Evolutionary conservation across 257 asterid genomes (phyloP).

Genomic region (Rubia yunnanensis): DNA sequence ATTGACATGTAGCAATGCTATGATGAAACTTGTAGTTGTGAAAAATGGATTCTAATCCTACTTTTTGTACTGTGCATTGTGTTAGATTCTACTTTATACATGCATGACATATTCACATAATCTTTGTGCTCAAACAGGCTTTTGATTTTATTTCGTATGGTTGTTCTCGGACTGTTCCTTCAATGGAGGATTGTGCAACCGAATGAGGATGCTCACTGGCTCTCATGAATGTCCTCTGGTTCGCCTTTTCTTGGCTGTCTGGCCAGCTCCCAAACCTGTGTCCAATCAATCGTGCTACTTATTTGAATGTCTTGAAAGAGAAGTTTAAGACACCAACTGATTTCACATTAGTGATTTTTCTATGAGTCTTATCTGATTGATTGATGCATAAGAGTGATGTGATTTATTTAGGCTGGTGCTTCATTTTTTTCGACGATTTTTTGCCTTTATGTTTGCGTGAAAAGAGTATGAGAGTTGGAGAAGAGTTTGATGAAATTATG

Average conservation of each 20-base stretch:
- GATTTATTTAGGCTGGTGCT: not conserved
- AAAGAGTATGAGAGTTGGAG: not conserved
- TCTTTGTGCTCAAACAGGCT: slow-evolving; percentile 37
- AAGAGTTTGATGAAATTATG: not conserved
- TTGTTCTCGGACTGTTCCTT: slow-evolving; percentile 61
- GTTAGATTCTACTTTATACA: no score
- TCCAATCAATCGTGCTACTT: slow-evolving; percentile 77
- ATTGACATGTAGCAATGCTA: not conserved
- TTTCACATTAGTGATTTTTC: no score
- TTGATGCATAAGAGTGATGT: not conserved
- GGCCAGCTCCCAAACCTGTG: slow-evolving; percentile 82
- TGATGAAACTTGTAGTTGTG: not conserved
- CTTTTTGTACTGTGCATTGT: not conserved
- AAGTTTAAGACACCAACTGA: slow-evolving; percentile 77
- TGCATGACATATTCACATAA: not conserved
- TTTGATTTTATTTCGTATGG: slow-evolving; percentile 58
- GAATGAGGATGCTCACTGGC: slow-evolving; percentile 76
- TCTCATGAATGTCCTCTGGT: slow-evolving; percentile 93
- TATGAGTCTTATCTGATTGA: not conserved
- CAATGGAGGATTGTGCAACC: slow-evolving; percentile 65
- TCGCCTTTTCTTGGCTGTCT: slow-evolving; percentile 86
- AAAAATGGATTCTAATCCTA: not conserved
- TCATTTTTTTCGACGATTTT: not conserved
- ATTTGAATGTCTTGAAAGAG: slow-evolving; percentile 62
- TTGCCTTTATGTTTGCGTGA: not conserved